Percentiles rank a stretch among this genome's conserved stretches.
Conservation (phyloP, 441 rosid genomes). For the Populus hybrid region DNA sequence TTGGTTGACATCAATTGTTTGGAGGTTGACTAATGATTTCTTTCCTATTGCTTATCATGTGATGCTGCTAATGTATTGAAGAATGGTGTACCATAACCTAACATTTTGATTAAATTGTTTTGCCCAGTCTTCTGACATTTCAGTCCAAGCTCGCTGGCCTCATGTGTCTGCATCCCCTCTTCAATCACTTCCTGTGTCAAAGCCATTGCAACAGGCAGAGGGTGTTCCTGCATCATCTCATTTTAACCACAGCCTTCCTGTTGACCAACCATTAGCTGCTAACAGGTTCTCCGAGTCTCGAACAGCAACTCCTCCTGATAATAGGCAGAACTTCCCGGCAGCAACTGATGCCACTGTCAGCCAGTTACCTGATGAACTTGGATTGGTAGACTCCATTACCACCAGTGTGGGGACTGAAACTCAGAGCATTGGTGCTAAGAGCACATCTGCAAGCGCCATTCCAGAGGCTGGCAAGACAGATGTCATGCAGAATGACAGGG, state of each 20-base stretch:
- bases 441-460: conserved; percentile 31
- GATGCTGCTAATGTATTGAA: neutral
- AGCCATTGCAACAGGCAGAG: conserved; percentile 61
- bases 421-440: conserved; percentile 28
- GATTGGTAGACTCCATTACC: conserved; percentile 53
- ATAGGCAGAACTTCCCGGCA: conserved; percentile 29
- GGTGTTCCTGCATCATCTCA: conserved; percentile 40
- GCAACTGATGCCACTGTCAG: conserved; percentile 35
- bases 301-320: conserved; percentile 39
- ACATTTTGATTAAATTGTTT: conserved; percentile 16
- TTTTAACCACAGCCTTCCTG: conserved; percentile 47
- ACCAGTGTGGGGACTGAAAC: conserved; percentile 31
- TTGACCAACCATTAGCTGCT: conserved; percentile 41
- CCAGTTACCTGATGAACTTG: conserved; percentile 57
- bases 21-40: neutral
- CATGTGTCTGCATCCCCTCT: conserved; percentile 61
- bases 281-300: conserved; percentile 49
- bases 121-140: conserved; percentile 69
- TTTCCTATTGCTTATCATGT: neutral
- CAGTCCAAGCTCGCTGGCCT: conserved; percentile 80
- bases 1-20: neutral
- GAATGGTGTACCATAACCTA: neutral
- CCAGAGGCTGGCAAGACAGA: conserved; percentile 34
- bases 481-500: conserved; percentile 23
- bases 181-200: conserved; percentile 50